phyloP scores from a whole-genome alignment of 2,329 filamentous ascomycete species.

The Cladobotryum protrusum region DNA sequence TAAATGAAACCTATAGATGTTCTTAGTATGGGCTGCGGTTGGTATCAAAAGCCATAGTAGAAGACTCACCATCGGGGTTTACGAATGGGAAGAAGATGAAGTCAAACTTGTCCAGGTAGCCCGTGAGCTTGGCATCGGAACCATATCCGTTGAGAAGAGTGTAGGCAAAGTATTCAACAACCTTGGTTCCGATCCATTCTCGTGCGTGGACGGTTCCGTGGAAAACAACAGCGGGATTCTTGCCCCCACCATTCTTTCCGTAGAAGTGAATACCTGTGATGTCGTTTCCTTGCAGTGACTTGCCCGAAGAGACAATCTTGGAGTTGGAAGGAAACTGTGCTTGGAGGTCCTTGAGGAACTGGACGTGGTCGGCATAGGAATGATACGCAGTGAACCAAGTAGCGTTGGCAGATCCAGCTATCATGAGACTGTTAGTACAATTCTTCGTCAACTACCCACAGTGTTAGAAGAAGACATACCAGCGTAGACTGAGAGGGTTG shows the following conservation, averaged over 20 bases:
- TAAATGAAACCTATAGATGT: constrained; percentile 46
- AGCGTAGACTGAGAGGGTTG: constrained; percentile 23
- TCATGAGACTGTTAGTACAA: not conserved
- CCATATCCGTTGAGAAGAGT: constrained; percentile 42
- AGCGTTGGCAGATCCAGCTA: constrained; percentile 9
- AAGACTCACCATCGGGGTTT: constrained; percentile 49
- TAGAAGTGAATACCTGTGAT: constrained; percentile 60
- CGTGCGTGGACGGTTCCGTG: constrained; percentile 55
- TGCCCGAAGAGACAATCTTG: constrained; percentile 43
- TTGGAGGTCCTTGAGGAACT: constrained; percentile 42
- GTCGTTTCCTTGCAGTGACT: constrained; percentile 38
- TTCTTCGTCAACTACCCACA: not conserved
- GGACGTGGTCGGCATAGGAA: constrained; percentile 42
- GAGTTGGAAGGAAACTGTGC: constrained; percentile 37
- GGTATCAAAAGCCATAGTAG: not conserved
- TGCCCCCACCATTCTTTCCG: constrained; percentile 37
- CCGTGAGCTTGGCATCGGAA: constrained; percentile 30
- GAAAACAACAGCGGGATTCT: constrained; percentile 47
- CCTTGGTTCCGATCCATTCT: constrained; percentile 54
- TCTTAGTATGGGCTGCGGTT: not conserved
- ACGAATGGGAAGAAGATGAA: constrained; percentile 59
- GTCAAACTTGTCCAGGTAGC: constrained; percentile 55
- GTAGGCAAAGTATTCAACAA: constrained; percentile 48
- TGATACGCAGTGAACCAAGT: constrained; percentile 52
- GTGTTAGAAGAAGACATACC: constrained; percentile 16